Evolutionary conservation across 2,329 filamentous ascomycete species (phyloP).

Genomic region (Colletotrichum higginsianum): DNA sequence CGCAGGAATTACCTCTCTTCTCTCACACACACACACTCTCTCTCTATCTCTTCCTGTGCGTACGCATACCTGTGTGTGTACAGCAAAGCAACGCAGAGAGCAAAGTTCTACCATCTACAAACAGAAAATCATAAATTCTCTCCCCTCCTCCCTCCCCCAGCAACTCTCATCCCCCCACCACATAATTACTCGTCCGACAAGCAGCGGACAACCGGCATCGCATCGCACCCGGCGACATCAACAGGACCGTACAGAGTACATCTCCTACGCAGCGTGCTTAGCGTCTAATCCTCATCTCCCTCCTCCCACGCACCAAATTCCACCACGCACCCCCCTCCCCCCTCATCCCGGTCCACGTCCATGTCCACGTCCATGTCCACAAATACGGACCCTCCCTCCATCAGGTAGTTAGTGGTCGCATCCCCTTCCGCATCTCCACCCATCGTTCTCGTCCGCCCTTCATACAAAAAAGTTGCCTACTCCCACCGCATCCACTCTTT

Average conservation of each 20-base stretch:
- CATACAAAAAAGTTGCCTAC: constrained; percentile 45
- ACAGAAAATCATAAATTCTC: too few relatives aligned
- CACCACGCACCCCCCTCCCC: constrained; percentile 12
- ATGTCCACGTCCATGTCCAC: constrained; percentile 40
- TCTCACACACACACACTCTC: too few relatives aligned
- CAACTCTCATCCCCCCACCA: background rate
- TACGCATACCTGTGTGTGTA: background rate
- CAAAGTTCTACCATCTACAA: constrained; percentile 22
- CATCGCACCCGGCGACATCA: constrained; percentile 4
- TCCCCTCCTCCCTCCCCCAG: background rate
- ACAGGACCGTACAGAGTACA: constrained; percentile 1
- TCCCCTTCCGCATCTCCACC: constrained; percentile 39
- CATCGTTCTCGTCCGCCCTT: constrained; percentile 29
- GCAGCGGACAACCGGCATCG: constrained; percentile 2
- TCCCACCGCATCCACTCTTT: constrained; percentile 35
- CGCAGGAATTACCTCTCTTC: constrained; percentile 8
- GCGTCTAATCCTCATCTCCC: constrained; percentile 20
- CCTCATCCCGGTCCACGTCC: constrained; percentile 30
- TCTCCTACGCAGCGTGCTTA: background rate
- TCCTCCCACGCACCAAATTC: constrained; percentile 30
- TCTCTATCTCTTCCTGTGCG: too few relatives aligned
- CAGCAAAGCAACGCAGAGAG: constrained; percentile 10
- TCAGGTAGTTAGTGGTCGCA: constrained; percentile 43
- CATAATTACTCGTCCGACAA: background rate
- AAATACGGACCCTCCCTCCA: constrained; percentile 43